Conservation (phyloP, 495 filamentous ascomycete species). For the Zalerion maritima region DNA sequence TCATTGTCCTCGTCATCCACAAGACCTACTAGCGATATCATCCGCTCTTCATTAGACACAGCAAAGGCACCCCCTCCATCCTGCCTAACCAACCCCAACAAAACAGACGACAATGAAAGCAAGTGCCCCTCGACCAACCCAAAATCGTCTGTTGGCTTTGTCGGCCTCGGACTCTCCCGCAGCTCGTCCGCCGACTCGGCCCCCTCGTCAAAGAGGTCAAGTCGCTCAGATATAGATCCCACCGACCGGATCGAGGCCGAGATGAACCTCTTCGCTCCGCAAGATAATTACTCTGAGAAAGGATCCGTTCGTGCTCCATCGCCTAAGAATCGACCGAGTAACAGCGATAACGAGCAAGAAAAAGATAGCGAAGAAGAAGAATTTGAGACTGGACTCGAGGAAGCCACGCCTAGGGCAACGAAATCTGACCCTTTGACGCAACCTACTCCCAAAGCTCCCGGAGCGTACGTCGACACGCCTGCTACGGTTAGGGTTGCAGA, state of each 20-base stretch:
- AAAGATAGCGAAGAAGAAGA: constrained; percentile 16
- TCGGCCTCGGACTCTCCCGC: constrained; percentile 18
- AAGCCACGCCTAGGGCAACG: constrained; percentile 31
- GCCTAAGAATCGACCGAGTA: too few species aligned
- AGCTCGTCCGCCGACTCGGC: constrained; percentile 23
- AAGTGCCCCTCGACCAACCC: constrained; percentile 10
- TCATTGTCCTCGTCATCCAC: constrained; percentile 1
- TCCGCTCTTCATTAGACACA: too few species aligned
- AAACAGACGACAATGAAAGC: not conserved
- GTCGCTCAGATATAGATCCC: constrained; percentile 37
- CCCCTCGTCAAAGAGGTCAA: constrained; percentile 22
- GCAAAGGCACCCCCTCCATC: too few species aligned
- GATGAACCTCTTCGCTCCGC: constrained; percentile 37
- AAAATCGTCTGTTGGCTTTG: constrained; percentile 26
- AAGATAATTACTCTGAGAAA: constrained; percentile 37
- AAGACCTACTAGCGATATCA: too few species aligned
- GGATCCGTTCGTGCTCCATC: constrained; percentile 36
- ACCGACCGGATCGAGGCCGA: constrained; percentile 40
- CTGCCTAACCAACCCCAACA: too few species aligned
- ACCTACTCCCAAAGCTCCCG: constrained; percentile 34
- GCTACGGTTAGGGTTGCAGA: constrained; percentile 25
- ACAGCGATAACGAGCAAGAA: too few species aligned
- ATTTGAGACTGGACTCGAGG: constrained; percentile 5
- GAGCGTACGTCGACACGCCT: constrained; percentile 39
- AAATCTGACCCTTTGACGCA: constrained; percentile 29